Percentiles rank a stretch among this genome's conserved stretches.
Conservation (phyloP, 2,329 filamentous ascomycete species). For the Cladophialophora carrionii region DNA sequence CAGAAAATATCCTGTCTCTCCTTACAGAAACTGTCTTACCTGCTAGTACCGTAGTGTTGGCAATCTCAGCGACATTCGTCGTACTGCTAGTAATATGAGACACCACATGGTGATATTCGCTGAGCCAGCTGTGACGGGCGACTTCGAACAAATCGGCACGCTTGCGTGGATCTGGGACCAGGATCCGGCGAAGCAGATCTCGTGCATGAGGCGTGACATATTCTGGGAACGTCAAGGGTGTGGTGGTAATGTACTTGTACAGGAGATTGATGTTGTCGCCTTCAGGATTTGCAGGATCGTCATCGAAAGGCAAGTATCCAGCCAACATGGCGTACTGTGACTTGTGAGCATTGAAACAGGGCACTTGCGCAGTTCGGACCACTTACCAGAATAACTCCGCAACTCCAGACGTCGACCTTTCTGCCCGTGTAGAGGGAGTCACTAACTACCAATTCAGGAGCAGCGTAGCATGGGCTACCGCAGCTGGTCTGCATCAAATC, state of each 20-base stretch:
- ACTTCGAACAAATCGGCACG: slow-evolving; percentile 96
- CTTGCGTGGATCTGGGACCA: slow-evolving; percentile 93
- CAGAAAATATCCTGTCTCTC: neutral
- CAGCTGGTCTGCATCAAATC: slow-evolving; percentile 99
- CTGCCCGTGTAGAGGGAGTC: slow-evolving; percentile 96
- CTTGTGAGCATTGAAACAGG: slow-evolving; percentile 21
- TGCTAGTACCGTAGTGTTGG: slow-evolving; percentile 71
- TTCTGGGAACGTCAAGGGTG: slow-evolving; percentile 95
- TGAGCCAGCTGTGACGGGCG: slow-evolving; percentile 95
- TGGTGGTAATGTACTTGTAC: slow-evolving; percentile 99
- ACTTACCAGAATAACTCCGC: slow-evolving; percentile 93
- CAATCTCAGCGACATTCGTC: slow-evolving; percentile 81
- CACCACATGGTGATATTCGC: slow-evolving; percentile 94
- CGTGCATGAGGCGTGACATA: slow-evolving; percentile 96
- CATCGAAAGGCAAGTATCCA: slow-evolving; percentile 95
- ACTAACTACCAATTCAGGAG: slow-evolving; percentile 94
- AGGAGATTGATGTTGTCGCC: slow-evolving; percentile 98
- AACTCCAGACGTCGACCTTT: slow-evolving; percentile 99
- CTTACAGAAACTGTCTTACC: slow-evolving; percentile 47
- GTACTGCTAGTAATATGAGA: slow-evolving; percentile 96
- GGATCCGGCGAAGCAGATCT: slow-evolving; percentile 86
- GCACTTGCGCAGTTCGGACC: neutral
- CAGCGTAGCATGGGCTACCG: slow-evolving; percentile 96
- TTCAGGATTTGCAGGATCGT: slow-evolving; percentile 96
- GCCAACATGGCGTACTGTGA: slow-evolving; percentile 97